Base-by-base conservation (phyloP, 768 basidiomycete species). In the Krasilnikovozyma curviuscula region DNA sequence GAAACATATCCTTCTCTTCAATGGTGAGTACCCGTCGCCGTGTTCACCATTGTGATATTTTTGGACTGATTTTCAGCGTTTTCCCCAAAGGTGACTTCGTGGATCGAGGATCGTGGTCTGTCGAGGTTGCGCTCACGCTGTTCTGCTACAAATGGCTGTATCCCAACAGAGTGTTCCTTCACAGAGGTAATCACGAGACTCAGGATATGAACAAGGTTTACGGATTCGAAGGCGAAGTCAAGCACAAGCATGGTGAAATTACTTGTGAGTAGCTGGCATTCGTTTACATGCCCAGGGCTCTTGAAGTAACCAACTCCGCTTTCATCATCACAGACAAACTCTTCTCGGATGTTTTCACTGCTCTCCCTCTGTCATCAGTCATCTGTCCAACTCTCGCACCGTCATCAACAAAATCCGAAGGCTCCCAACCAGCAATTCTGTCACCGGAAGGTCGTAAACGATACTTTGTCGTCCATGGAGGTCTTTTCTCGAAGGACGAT, bases 61-160 rank as follows among this genome's bases (percentile, higher is more conserved):
- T n/a, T n/a, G 9, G 5, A 16, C 9, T 29, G 28, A 38, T 35
- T 14, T 5, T 12, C 78, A 56, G 63, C 88, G 40, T 66, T 89
- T 43, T 86, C 88, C 79, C 1, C 19, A 86, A 85, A 61, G 83
- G 88, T 9, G 91, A 98, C 69, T 78, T 97, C 40, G 91, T 98
- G 31, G 91, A 98, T 64, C 77, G 91, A 53, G 89, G 89, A n/a
- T 60, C 57, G 12, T 65, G 64, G 64, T 62, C 62, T 2, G 58
- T 65, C 18, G 63, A 65, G 44, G 62, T 97, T 49, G 86, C 89
- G 50, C 67, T 97, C 53, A 78, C 82, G 14, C 79, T 89, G 5
- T 84, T 98, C 60, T 83, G 89, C 10, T 93, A 81, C 66, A 98
- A 98, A 71, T 97, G 89, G 89, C 67, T 95, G 48, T 86, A 83